Conservation (phyloP, 148 eudicot species). For the Cornus florida region DNA sequence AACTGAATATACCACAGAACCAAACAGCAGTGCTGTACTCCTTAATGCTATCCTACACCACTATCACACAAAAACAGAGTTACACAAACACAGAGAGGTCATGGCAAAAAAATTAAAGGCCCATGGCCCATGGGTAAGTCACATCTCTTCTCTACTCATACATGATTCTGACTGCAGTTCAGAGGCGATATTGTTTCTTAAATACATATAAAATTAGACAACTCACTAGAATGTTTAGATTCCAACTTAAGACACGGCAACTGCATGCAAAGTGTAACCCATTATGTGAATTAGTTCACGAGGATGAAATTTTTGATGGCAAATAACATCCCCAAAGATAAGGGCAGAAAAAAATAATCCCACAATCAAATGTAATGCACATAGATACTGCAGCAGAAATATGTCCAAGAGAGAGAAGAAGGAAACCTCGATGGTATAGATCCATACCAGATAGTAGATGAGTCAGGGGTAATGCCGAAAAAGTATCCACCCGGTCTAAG, state of each 20-base stretch:
- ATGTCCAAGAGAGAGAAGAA: conserved; percentile 6
- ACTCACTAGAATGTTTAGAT: too few species aligned
- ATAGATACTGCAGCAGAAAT: neutral
- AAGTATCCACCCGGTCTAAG: conserved; percentile 98
- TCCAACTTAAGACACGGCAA: neutral
- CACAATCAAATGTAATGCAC: neutral
- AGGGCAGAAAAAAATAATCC: neutral
- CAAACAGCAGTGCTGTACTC: neutral
- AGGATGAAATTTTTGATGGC: too few species aligned
- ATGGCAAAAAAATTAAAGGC: neutral
- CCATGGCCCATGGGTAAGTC: neutral
- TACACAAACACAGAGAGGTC: neutral
- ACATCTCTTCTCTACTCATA: neutral
- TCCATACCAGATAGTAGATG: conserved; percentile 96
- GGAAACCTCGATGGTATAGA: conserved; percentile 11
- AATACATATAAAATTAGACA: neutral
- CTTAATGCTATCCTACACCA: too few species aligned
- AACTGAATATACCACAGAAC: neutral
- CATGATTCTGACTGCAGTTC: too few species aligned
- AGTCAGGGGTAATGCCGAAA: conserved; percentile 94
- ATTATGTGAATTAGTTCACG: too few species aligned
- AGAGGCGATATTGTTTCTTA: neutral
- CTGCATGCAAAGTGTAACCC: neutral
- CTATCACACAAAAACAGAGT: too few species aligned
- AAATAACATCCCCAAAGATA: neutral